Conservation (phyloP, 768 basidiomycete genomes). For the Lactifluus echinatus region DNA sequence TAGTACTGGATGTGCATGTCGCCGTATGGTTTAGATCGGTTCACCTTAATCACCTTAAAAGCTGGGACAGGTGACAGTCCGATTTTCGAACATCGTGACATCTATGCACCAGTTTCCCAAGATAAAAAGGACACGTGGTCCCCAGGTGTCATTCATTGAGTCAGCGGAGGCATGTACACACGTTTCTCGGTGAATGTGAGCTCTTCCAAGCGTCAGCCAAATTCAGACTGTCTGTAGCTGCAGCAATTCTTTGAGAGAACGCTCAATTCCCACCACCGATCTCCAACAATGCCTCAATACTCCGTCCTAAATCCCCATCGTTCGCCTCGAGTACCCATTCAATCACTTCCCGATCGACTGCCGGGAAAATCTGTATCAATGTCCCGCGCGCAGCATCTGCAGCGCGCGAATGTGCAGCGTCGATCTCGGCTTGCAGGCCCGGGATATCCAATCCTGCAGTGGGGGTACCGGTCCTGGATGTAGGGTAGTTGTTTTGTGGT, state of each 20-base stretch:
- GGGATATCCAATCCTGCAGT: slow-evolving; percentile 40
- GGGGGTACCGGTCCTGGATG: slow-evolving; percentile 18
- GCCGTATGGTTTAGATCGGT: neutral
- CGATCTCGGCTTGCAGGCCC: slow-evolving; percentile 68
- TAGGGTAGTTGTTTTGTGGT: slow-evolving; percentile 1
- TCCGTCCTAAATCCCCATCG: slow-evolving; percentile 78
- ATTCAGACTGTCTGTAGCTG: neutral
- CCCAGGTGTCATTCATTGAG: neutral
- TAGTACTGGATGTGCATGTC: too few relatives aligned
- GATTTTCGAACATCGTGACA: neutral
- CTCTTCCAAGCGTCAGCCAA: neutral
- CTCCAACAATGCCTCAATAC: slow-evolving; percentile 79
- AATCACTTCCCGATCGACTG: slow-evolving; percentile 70
- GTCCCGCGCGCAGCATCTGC: slow-evolving; percentile 66
- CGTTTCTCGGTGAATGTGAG: neutral
- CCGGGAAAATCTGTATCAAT: slow-evolving; percentile 82
- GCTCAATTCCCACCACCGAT: slow-evolving; percentile 35
- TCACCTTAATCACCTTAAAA: too few relatives aligned
- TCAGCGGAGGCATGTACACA: neutral
- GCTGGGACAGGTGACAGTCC: neutral
- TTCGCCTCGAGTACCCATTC: slow-evolving; percentile 89
- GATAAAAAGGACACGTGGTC: too few relatives aligned
- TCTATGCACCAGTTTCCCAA: neutral
- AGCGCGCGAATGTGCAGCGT: slow-evolving; percentile 66
- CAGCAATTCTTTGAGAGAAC: neutral